Percentiles rank a stretch among this genome's conserved stretches.
Conservation (phyloP, 164 flowering plant species). For the Chimonanthus praecox region DNA sequence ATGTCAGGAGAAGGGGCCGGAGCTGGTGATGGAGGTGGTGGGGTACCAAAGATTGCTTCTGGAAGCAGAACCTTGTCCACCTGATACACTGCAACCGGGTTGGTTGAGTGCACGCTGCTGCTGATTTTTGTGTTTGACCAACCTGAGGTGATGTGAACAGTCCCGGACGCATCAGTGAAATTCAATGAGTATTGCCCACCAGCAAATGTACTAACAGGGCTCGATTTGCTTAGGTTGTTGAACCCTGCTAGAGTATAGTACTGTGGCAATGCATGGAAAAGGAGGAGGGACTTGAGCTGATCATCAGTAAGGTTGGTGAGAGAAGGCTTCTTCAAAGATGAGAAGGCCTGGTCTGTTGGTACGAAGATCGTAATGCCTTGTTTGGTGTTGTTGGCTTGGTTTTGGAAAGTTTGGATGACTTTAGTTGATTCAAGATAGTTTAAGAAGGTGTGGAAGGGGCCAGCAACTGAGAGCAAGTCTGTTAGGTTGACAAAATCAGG, state of each 20-base stretch:
- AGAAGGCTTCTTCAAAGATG: slow-evolving; percentile 56
- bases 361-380: slow-evolving; percentile 84
- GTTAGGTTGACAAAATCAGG: slow-evolving; percentile 68
- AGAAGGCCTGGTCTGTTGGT: slow-evolving; percentile 69
- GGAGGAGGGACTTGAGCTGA: slow-evolving; percentile 59
- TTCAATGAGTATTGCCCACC: slow-evolving; percentile 61
- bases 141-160: slow-evolving; percentile 51
- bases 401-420: slow-evolving; percentile 77
- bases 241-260: slow-evolving; percentile 69
- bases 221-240: slow-evolving; percentile 54
- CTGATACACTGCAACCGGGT: slow-evolving; percentile 72
- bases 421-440: slow-evolving; percentile 49
- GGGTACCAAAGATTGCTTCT: slow-evolving; percentile 74
- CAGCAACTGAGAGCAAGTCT: slow-evolving; percentile 66
- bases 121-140: slow-evolving; percentile 63
- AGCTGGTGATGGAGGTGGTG: slow-evolving; percentile 66
- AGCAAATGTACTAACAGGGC: slow-evolving; percentile 63
- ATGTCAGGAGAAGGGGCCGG: slow-evolving; percentile 75
- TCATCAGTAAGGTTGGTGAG: slow-evolving; percentile 62
- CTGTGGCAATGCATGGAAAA: slow-evolving; percentile 71
- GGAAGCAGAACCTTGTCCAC: slow-evolving; percentile 74
- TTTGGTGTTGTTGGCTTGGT: slow-evolving; percentile 78
- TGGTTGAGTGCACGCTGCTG: slow-evolving; percentile 66
- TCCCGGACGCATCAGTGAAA: slow-evolving; percentile 60
- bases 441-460: slow-evolving; percentile 77